phyloP scores from a whole-genome alignment of 345 rosid genomes.

The Arabidopsis arenosa region DNA sequence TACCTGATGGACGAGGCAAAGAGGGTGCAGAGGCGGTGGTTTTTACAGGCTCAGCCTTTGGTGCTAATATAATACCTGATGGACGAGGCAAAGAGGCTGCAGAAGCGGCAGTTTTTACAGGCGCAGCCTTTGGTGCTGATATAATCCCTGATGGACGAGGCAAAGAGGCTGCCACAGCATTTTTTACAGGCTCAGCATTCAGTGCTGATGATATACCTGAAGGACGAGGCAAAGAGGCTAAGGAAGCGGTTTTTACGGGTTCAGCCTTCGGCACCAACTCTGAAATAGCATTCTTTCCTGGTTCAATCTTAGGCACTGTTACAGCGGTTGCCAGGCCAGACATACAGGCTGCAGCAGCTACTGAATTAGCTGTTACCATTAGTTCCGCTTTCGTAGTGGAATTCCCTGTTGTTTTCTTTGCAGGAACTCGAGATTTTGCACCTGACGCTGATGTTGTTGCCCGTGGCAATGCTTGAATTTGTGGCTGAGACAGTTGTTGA shows the following conservation, averaged over 20 bases:
- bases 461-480: conserved; percentile 45
- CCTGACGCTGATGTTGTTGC: conserved; percentile 44
- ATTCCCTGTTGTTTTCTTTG: conserved; percentile 48
- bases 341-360: conserved; percentile 78
- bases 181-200: conserved; percentile 26
- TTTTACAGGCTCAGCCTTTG: conserved; percentile 33
- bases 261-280: conserved; percentile 28
- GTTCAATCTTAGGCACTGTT: conserved; percentile 40
- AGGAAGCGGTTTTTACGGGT: not conserved
- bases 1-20: conserved; percentile 46
- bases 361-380: conserved; percentile 75
- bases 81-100: conserved; percentile 30
- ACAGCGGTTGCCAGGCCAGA: conserved; percentile 28
- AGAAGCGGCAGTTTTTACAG: conserved; percentile 33
- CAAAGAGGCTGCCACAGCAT: not conserved
- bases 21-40: conserved; percentile 43
- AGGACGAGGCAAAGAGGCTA: conserved; percentile 21
- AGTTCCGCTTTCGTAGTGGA: conserved; percentile 55
- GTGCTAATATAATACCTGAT: conserved; percentile 24
- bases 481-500: conserved; percentile 55
- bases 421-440: conserved; percentile 51
- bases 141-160: not conserved
- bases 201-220: conserved; percentile 25
- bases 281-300: conserved; percentile 35
- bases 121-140: conserved; percentile 4